Evolutionary conservation across 2,329 filamentous ascomycete genomes (phyloP).

Genomic region (Cryphonectria nitschkei): DNA sequence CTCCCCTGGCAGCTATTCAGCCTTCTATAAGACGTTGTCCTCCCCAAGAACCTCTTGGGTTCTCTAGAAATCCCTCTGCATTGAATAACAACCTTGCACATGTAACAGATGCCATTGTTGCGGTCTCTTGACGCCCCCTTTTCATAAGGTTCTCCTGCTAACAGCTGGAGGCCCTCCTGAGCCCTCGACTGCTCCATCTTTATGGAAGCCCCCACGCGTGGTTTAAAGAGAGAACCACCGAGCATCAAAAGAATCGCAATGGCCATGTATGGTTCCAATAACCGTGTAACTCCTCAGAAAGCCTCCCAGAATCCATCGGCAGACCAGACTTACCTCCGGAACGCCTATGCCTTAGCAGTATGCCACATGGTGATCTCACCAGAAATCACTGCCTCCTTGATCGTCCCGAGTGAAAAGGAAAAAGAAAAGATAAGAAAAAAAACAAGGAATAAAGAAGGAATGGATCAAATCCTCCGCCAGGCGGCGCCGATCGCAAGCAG

Average conservation of each 20-base stretch:
- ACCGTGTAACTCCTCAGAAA: constrained; percentile 6
- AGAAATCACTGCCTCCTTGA: constrained; percentile 4
- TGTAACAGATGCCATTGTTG: not conserved
- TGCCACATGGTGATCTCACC: constrained; percentile 27
- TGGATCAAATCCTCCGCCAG: not conserved
- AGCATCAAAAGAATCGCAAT: not conserved
- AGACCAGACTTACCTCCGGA: constrained; percentile 14
- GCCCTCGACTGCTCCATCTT: not conserved
- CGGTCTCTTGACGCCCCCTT: not conserved
- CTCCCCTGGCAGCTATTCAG: not conserved
- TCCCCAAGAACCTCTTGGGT: not conserved
- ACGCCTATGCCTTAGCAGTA: constrained; percentile 25
- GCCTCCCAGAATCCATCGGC: not conserved
- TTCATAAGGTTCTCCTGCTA: not conserved
- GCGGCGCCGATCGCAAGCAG: constrained; percentile 4
- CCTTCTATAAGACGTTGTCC: not conserved
- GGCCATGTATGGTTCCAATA: not conserved
- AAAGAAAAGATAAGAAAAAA: not conserved
- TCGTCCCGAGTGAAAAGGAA: not conserved
- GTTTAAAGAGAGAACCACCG: not conserved
- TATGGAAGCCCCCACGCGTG: not conserved
- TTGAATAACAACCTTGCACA: not conserved
- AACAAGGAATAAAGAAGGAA: not conserved
- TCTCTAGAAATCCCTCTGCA: not conserved
- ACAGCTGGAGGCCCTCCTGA: not conserved